Evolutionary conservation across 495 filamentous ascomycete species (phyloP).

Genomic region (Talaromyces nanjingensis): DNA sequence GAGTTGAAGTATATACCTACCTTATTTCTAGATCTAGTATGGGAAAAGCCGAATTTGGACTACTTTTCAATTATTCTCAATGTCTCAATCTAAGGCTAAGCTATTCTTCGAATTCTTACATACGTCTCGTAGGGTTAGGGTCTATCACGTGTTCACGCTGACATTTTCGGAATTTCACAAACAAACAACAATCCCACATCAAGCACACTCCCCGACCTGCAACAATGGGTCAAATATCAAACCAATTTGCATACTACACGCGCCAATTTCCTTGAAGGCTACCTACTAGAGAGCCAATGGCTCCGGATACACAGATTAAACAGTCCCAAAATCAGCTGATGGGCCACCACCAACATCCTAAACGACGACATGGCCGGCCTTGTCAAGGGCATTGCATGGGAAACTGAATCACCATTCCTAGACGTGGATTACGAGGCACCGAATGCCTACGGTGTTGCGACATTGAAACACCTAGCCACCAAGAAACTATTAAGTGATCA

Average conservation of each 20-base stretch:
- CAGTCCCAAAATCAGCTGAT: neutral
- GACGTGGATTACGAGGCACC: slow-evolving; percentile 18
- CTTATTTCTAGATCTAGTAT: neutral
- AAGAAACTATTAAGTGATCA: slow-evolving; percentile 25
- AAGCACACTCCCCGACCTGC: too few species aligned
- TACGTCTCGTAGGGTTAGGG: too few species aligned
- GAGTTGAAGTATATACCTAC: neutral
- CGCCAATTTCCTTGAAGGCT: neutral
- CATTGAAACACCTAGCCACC: slow-evolving; percentile 28
- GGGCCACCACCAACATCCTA: neutral
- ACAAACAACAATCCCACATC: too few species aligned
- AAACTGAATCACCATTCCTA: slow-evolving; percentile 30
- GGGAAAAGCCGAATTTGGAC: neutral
- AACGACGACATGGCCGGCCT: slow-evolving; percentile 6
- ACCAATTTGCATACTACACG: too few species aligned
- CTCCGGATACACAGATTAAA: neutral
- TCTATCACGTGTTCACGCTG: too few species aligned
- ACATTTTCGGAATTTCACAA: too few species aligned
- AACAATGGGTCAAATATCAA: too few species aligned
- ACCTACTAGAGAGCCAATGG: neutral
- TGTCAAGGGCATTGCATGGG: slow-evolving; percentile 24
- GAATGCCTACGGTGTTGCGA: slow-evolving; percentile 20
- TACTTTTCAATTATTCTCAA: too few species aligned
- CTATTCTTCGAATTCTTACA: too few species aligned
- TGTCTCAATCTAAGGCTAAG: too few species aligned